Evolutionary conservation across 495 filamentous ascomycete genomes (phyloP).

Genomic region (Amphirosellinia nigrospora): DNA sequence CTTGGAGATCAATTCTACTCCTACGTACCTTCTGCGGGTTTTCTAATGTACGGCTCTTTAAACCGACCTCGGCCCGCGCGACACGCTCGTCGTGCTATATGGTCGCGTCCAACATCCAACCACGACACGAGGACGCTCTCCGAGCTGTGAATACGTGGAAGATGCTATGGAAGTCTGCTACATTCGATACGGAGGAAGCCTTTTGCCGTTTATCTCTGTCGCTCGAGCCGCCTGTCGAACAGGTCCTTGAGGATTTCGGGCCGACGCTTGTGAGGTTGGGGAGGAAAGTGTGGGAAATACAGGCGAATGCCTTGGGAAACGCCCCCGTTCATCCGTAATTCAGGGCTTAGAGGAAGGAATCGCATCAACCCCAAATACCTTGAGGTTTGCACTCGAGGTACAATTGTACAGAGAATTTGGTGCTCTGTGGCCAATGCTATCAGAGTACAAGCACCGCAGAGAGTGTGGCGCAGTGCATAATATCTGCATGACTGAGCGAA

Average conservation of each 20-base stretch:
- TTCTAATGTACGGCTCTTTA: conserved; percentile 53
- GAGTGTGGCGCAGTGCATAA: too few species aligned
- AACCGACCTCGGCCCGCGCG: conserved; percentile 50
- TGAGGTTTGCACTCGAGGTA: neutral
- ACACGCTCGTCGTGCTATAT: conserved; percentile 63
- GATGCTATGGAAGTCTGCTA: conserved; percentile 50
- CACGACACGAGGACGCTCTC: conserved; percentile 39
- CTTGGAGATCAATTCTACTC: conserved; percentile 45
- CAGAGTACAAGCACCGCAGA: too few species aligned
- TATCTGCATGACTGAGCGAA: too few species aligned
- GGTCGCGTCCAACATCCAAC: conserved; percentile 55
- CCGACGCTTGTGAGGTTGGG: conserved; percentile 43
- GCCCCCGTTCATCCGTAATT: conserved; percentile 38
- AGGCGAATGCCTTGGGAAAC: conserved; percentile 50
- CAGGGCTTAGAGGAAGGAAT: neutral
- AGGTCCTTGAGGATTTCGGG: conserved; percentile 53
- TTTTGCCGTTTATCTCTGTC: conserved; percentile 24
- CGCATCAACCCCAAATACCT: neutral
- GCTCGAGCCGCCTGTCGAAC: conserved; percentile 32
- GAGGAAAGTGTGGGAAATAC: conserved; percentile 46
- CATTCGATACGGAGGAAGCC: conserved; percentile 49
- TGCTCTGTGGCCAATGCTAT: too few species aligned
- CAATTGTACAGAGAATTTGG: neutral
- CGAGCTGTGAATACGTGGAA: conserved; percentile 51
- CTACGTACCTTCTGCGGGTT: conserved; percentile 54